These are phyloP conservation scores for Pleoardoris graminearum DNA, from an alignment of 2,329 filamentous ascomycete species.

Conservation along the genomic window DNA sequence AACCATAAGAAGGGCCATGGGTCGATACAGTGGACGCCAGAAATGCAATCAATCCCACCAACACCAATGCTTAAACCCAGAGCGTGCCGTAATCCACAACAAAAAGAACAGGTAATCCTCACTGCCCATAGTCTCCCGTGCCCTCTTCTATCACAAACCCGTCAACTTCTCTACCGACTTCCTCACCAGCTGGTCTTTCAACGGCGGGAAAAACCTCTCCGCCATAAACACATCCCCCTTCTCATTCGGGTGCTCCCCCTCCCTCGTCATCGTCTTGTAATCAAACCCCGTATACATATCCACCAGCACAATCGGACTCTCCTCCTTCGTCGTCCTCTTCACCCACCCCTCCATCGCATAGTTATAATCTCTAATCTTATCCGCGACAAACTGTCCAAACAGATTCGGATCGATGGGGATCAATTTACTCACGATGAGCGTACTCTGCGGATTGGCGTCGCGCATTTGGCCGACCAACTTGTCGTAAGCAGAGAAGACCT, in stretches of 20 bases:
- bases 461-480: constrained; percentile 50
- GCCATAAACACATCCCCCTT: constrained; percentile 37
- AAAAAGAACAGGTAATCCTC: neutral
- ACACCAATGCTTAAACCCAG: neutral
- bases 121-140: neutral
- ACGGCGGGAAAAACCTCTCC: constrained; percentile 27
- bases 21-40: neutral
- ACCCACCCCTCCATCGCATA: constrained; percentile 18
- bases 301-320: constrained; percentile 33
- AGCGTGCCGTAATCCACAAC: neutral
- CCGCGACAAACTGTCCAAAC: constrained; percentile 21
- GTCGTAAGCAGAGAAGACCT: constrained; percentile 45
- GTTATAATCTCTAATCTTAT: constrained; percentile 27
- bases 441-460: constrained; percentile 45
- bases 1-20: too few relatives aligned
- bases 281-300: constrained; percentile 37
- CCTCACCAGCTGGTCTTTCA: constrained; percentile 13
- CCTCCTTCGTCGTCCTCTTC: constrained; percentile 18
- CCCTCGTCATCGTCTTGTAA: constrained; percentile 32
- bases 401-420: constrained; percentile 28
- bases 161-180: neutral
- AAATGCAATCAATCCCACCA: neutral
- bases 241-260: constrained; percentile 42
- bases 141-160: neutral
- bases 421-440: constrained; percentile 39